Base-by-base conservation (phyloP, 495 filamentous ascomycete species). In the Amphirosellinia nigrospora region DNA sequence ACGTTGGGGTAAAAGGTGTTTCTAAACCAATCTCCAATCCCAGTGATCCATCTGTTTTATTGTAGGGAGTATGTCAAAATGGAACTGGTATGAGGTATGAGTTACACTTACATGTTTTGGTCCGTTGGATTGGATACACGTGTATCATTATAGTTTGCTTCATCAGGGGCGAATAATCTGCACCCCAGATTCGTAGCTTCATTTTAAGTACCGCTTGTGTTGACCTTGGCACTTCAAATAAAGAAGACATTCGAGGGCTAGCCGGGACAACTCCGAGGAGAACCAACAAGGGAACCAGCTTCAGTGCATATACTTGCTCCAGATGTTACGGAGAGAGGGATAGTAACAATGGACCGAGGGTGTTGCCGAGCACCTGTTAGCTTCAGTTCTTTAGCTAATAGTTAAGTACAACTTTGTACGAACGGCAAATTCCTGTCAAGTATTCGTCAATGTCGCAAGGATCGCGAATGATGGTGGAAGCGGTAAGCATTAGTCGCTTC, bases 311-410 rank as follows among this genome's bases (percentile, higher is more conserved):
- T 1, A 36, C 55, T n/a, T 38, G 7, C 46, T 13, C 28, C 5
- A 28, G 21, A 32, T 43, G 43, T 7, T 56, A 56, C 21, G 48
- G 21, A 16, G 23, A 48, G n/a, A 56, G 16, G 64, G 26, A 28
- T 11, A 39, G 45, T 56, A 36, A 45, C 52, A 55, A 53, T 64
- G 46, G 45, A 69, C 58, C 28, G 23, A 45, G 13, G 16, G 11
- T 56, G 59, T n/a, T 63, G 58, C 43, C 32, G 59, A 63, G 48
- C 56, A 50, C 43, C 50, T 55, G 65, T 38, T 46, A 21, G 23
- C 36, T 41, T 55, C 10, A 48, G 32, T 23, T 23, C 26, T 45
- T 70, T 70, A 70, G 68, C 68, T 70, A 70, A 70, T 70, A 46
- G n/a, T 70, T 58, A 62, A 70, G 36, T 41, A 58, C 39, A 64